A percentile compares a stretch with the other conserved stretches of the same genome.
phyloP scores from a whole-genome alignment of 2,329 filamentous ascomycete genomes.

The Fusarium sororula region DNA sequence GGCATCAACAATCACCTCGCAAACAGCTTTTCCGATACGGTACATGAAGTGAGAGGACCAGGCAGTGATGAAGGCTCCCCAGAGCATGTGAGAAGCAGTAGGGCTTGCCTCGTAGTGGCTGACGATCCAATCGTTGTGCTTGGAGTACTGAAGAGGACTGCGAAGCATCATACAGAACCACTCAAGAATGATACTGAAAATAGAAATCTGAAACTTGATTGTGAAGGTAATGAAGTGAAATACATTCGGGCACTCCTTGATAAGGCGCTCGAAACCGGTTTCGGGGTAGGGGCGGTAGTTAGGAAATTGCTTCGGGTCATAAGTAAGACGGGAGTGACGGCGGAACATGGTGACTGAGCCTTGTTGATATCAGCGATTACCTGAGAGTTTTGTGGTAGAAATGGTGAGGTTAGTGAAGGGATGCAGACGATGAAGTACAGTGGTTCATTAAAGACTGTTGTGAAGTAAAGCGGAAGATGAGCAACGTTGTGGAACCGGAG shows the following conservation, averaged over 20 bases:
- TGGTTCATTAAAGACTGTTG: not conserved
- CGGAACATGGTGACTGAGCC: conserved; percentile 10
- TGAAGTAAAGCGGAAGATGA: not conserved
- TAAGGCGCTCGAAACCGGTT: not conserved
- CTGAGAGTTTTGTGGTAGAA: not conserved
- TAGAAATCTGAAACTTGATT: not conserved
- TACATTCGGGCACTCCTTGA: not conserved
- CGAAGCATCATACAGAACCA: conserved; percentile 13
- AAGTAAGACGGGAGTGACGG: not conserved
- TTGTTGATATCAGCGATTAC: not conserved
- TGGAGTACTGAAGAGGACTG: conserved; percentile 1
- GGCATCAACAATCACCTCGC: not conserved
- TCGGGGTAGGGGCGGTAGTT: conserved; percentile 13
- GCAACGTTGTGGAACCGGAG: not conserved
- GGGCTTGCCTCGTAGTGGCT: conserved; percentile 9
- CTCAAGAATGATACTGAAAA: conserved; percentile 5
- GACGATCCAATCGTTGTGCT: conserved; percentile 19
- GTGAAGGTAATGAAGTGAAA: conserved; percentile 1
- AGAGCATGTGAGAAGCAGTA: not conserved
- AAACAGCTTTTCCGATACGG: not conserved
- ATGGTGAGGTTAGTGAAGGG: not conserved
- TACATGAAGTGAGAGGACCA: conserved; percentile 13
- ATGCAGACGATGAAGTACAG: not conserved
- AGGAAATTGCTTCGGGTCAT: conserved; percentile 30
- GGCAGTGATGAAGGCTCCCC: conserved; percentile 19